Base-by-base conservation (phyloP, 1,284 basidiomycete genomes). In the Mycena citricolor region DNA sequence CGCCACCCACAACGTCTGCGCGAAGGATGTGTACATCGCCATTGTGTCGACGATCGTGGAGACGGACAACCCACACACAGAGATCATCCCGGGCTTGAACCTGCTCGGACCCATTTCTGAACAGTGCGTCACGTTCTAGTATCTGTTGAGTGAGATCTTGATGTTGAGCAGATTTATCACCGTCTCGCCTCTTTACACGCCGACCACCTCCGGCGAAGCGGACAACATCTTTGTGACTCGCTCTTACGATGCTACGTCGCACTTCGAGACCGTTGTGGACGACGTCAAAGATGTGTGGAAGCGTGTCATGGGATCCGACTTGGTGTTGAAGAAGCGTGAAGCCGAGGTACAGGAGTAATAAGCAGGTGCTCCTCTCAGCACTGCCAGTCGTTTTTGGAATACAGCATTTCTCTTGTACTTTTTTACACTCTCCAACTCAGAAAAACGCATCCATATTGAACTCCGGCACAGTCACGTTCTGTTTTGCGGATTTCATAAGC, bases 41-140 rank as follows among this genome's bases (percentile, higher is more conserved):
- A 98, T 98, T 57, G 97, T 99, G 54, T 97, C 94, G 55, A 99
- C 97, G 23, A 90, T 99, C 57, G 95, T 99, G 41, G 97, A 99
- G 75, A 98, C 95, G 2, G 79, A 84, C 62, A 84, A 79, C 52
- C 97, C 97, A 24, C 95, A 99, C 68, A 75, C 83, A 26, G 97
- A 99, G 72, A 91, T 99, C 54, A 70, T 74, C 19, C 91, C 95
- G 32, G 97, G 92, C 60, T 81, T 99, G 48, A 83, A 90, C 58
- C 82, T 99, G 30, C 83, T 99, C 33, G 97, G 97, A 7, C 81
- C 87, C 30, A 94, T 99, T 59, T 79, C 90, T 60, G 94, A 99
- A 64, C 98, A 99, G 94, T 94, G 59, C 66, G 86, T 67, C 16
- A 13, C 47, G 30, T 19, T 35, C 42, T 39, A 39, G 19, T 16